These are phyloP conservation scores for Euphrasia confusa DNA, from an alignment of 257 asterid genomes.

Conservation along the genomic window DNA sequence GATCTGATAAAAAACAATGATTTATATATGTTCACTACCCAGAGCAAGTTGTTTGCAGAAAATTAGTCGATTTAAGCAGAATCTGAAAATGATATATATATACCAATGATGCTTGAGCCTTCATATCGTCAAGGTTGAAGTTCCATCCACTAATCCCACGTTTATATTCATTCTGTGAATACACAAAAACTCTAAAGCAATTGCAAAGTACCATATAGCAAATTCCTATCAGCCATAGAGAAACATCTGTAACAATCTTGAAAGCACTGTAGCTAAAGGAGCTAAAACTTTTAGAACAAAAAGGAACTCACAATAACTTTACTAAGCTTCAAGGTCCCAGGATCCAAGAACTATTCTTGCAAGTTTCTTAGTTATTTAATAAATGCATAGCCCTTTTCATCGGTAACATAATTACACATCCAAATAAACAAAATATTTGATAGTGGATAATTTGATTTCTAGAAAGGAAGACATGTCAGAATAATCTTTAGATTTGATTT, in stretches of 20 bases:
- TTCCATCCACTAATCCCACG: constrained; percentile 82
- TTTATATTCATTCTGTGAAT: constrained; percentile 64
- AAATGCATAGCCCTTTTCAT: constrained; percentile 4
- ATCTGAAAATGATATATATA: constrained; percentile 18
- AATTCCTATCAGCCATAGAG: constrained; percentile 1
- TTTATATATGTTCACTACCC: constrained; percentile 14
- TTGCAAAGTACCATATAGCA: constrained; percentile 4
- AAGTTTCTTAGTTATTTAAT: constrained; percentile 13
- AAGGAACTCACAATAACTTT: not conserved
- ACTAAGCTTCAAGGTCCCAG: not conserved
- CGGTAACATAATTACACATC: constrained; percentile 4
- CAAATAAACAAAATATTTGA: not conserved
- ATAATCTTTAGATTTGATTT: not conserved
- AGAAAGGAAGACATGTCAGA: not conserved
- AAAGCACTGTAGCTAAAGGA: not conserved
- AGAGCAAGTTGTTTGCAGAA: not conserved
- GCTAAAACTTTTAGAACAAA: not conserved
- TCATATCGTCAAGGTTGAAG: constrained; percentile 74
- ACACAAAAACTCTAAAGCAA: constrained; percentile 22
- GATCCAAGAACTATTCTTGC: constrained; percentile 3
- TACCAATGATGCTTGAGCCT: constrained; percentile 87
- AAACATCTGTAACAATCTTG: not conserved
- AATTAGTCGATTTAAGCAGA: constrained; percentile 12
- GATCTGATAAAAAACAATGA: constrained; percentile 40
- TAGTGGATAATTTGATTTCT: constrained; percentile 16